Evolutionary conservation across 2,329 filamentous ascomycete genomes (phyloP), one percentile per base, ranked within the genome.

Genomic region (Dactylella cylindrospora): DNA sequence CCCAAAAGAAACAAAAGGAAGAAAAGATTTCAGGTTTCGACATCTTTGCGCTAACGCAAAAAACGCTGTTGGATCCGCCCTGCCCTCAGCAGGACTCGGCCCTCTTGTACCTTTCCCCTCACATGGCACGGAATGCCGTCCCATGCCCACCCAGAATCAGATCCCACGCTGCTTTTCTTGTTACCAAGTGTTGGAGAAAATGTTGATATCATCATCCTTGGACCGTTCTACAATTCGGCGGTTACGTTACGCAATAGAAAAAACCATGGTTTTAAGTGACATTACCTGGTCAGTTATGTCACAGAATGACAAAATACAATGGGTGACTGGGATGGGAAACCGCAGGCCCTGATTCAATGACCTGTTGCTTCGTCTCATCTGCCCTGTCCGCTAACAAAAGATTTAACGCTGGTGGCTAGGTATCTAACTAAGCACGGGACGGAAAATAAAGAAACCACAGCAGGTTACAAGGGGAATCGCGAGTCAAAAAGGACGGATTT

Each of bases 371-470:
- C 35, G 33, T 29, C 26, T 25, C 41, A 45, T 31, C 40, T 54
- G 32, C n/a, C n/a, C n/a, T n/a, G n/a, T n/a, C n/a, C n/a, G n/a
- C n/a, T n/a, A n/a, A n/a, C n/a, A n/a, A n/a, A n/a, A n/a, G n/a
- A n/a, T n/a, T n/a, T n/a, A n/a, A n/a, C n/a, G n/a, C n/a, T n/a
- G n/a, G n/a, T n/a, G n/a, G n/a, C n/a, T 32, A 46, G 35, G 33
- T 33, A 39, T 46, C 40, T 31, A 46, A 46, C 32, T 23, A 46
- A 19, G 41, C 51, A 46, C 33, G 49, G 49, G 49, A 52, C 49
- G 49, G 49, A 44, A 52, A 52, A 52, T 52, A 52, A 52, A 25
- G 46, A 51, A 28, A 33, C 23, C 33, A 32, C 40, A 51, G 26
- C 23, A 26, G 15, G 35, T 15, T 25, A 50, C 23, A 17, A 40